phyloP scores from a whole-genome alignment of 2,329 filamentous ascomycete genomes.

The Aspergillus versicolor region DNA sequence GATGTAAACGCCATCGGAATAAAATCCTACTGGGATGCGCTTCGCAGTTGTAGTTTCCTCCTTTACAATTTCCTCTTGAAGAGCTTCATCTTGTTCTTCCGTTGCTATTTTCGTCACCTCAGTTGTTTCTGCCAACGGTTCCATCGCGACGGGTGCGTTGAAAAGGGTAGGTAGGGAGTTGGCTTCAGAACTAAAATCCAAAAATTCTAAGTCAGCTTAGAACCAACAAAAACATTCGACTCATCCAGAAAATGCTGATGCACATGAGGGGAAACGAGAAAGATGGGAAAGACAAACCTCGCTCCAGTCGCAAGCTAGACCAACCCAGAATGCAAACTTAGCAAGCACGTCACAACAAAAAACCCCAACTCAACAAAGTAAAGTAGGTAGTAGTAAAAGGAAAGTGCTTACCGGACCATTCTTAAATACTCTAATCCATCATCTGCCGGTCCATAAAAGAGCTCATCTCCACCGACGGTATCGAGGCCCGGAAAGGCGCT shows the following conservation, averaged over 20 bases:
- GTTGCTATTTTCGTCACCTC: constrained; percentile 28
- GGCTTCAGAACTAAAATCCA: constrained; percentile 66
- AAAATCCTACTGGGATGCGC: constrained; percentile 63
- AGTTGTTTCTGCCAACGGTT: neutral
- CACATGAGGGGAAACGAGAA: neutral
- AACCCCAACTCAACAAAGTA: constrained; percentile 3
- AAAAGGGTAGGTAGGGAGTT: constrained; percentile 69
- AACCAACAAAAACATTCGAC: neutral
- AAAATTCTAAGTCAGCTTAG: constrained; percentile 11
- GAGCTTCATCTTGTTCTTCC: neutral
- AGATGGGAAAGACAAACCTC: constrained; percentile 6
- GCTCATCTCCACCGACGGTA: constrained; percentile 49
- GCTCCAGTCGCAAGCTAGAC: constrained; percentile 16
- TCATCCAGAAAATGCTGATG: neutral
- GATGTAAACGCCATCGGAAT: constrained; percentile 76
- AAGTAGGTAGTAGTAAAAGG: constrained; percentile 27
- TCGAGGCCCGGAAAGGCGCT: constrained; percentile 68
- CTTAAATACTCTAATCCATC: constrained; percentile 70
- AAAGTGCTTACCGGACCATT: constrained; percentile 64
- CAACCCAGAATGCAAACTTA: constrained; percentile 7
- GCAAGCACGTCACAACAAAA: constrained; percentile 5
- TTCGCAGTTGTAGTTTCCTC: neutral
- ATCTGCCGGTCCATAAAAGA: constrained; percentile 66
- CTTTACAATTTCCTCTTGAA: neutral
- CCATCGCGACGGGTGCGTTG: constrained; percentile 55